Percentiles rank a stretch among this genome's conserved stretches.
Evolutionary conservation across 2,329 filamentous ascomycete genomes (phyloP).

Genomic region (Phaeosphaeria sp.): DNA sequence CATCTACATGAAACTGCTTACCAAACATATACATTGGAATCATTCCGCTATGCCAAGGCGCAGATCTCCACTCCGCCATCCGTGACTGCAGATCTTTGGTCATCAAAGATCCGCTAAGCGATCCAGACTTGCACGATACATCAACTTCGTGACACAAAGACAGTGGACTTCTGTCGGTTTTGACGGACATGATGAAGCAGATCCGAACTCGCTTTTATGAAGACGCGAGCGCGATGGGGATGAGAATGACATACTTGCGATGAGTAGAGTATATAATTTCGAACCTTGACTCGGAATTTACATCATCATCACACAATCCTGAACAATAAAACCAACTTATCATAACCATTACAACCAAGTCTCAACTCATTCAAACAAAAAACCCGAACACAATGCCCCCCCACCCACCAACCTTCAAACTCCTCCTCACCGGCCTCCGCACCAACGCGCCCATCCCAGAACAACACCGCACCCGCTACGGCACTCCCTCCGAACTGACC

Average conservation of each 20-base stretch:
- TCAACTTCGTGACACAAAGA: background rate
- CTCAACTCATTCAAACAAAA: background rate
- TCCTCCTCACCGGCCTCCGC: slow-evolving; percentile 8
- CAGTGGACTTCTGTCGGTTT: background rate
- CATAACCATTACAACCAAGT: too few relatives aligned
- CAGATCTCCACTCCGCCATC: background rate
- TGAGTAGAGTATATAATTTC: too few relatives aligned
- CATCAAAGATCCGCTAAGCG: background rate
- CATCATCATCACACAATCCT: too few relatives aligned
- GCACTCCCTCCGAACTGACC: slow-evolving; percentile 9
- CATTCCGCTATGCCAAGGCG: background rate
- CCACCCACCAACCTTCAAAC: slow-evolving; percentile 1
- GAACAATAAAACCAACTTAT: too few relatives aligned
- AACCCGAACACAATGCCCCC: background rate
- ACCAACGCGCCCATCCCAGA: background rate
- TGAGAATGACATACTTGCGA: background rate
- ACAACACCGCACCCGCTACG: slow-evolving; percentile 14
- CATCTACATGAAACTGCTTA: background rate
- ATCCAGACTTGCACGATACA: background rate
- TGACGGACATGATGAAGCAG: background rate
- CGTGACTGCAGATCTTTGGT: background rate
- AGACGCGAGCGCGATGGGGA: background rate
- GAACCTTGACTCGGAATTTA: too few relatives aligned
- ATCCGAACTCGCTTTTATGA: background rate
- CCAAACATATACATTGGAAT: background rate